Evolutionary conservation across 2,329 filamentous ascomycete species (phyloP).

Genomic region (Apiospora aurea): DNA sequence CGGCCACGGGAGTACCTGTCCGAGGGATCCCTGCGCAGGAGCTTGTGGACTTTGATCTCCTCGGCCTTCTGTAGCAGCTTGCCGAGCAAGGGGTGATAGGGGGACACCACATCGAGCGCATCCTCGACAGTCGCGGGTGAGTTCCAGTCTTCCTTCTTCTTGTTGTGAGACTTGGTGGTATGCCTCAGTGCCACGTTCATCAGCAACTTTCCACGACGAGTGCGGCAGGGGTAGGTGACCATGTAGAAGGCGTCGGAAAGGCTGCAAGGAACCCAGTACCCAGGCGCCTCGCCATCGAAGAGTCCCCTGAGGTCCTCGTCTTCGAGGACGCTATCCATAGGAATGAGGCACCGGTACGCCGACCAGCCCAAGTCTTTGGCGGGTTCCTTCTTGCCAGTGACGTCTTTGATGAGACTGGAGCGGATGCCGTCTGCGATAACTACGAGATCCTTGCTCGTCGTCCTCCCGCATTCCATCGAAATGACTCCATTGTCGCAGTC

Average conservation of each 20-base stretch:
- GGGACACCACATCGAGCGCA: conserved; percentile 24
- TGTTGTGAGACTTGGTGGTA: conserved; percentile 23
- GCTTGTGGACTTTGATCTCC: conserved; percentile 27
- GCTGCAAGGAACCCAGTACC: conserved; percentile 28
- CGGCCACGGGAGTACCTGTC: conserved; percentile 24
- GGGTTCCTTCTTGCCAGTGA: conserved; percentile 23
- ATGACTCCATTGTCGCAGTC: conserved; percentile 26
- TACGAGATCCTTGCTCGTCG: conserved; percentile 36
- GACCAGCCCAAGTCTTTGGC: conserved; percentile 26
- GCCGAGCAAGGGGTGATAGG: conserved; percentile 27
- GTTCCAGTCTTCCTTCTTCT: conserved; percentile 25
- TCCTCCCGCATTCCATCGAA: conserved; percentile 21
- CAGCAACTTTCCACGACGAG: not conserved
- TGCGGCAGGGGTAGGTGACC: conserved; percentile 27
- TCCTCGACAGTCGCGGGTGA: conserved; percentile 25
- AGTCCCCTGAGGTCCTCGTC: conserved; percentile 19
- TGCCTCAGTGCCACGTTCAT: conserved; percentile 28
- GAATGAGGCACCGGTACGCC: conserved; percentile 30
- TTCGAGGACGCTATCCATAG: conserved; percentile 25
- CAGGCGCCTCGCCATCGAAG: conserved; percentile 22
- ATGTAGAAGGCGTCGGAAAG: conserved; percentile 26
- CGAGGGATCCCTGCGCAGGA: conserved; percentile 27
- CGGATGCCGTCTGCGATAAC: conserved; percentile 40
- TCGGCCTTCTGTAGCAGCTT: conserved; percentile 26
- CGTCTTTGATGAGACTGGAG: conserved; percentile 23